Conservation (phyloP, 352 stramenopile species). For the Phytophthora pistaciae region DNA sequence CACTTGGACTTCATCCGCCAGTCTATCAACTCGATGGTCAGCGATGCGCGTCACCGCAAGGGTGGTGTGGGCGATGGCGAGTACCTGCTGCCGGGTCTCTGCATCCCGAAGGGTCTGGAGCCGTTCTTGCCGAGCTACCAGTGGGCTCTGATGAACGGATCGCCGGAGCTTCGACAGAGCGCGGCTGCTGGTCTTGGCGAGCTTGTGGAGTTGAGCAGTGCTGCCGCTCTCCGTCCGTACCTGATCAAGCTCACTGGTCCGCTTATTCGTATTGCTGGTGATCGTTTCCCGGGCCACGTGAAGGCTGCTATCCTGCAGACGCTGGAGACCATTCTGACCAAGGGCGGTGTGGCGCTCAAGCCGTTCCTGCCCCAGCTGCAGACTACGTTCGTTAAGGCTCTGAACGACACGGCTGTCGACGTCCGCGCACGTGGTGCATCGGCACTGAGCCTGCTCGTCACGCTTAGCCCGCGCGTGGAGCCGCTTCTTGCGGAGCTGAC, state of each 20-base stretch:
- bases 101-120: slow-evolving; percentile 93
- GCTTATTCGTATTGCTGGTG: slow-evolving; percentile 99
- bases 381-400: slow-evolving; percentile 99
- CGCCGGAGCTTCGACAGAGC: slow-evolving; percentile 86
- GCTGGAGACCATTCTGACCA: slow-evolving; percentile 96
- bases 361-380: slow-evolving; percentile 99
- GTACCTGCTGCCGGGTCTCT: slow-evolving; percentile 83
- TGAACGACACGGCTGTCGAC: slow-evolving; percentile 97
- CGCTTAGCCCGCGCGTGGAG: slow-evolving; percentile 95
- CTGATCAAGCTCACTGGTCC: slow-evolving; percentile 98
- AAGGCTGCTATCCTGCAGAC: slow-evolving; percentile 99
- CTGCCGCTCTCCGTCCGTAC: slow-evolving; percentile 93
- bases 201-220: slow-evolving; percentile 95
- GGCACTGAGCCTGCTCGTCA: slow-evolving; percentile 95
- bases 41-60: slow-evolving; percentile 95
- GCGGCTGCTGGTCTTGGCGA: slow-evolving; percentile 97
- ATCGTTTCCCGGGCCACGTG: slow-evolving; percentile 97
- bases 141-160: slow-evolving; percentile 97
- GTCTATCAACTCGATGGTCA: slow-evolving; percentile 97
- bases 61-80: slow-evolving; percentile 84
- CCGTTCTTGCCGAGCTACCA: slow-evolving; percentile 98
- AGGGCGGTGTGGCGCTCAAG: slow-evolving; percentile 97
- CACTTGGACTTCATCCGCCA: slow-evolving; percentile 98
- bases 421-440: slow-evolving; percentile 93
- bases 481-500: slow-evolving; percentile 97